Percentiles rank a stretch among this genome's conserved stretches.
These are phyloP conservation scores for Keithomyces neogunnii DNA, from an alignment of 2,329 filamentous ascomycete genomes.

Conservation along the genomic window DNA sequence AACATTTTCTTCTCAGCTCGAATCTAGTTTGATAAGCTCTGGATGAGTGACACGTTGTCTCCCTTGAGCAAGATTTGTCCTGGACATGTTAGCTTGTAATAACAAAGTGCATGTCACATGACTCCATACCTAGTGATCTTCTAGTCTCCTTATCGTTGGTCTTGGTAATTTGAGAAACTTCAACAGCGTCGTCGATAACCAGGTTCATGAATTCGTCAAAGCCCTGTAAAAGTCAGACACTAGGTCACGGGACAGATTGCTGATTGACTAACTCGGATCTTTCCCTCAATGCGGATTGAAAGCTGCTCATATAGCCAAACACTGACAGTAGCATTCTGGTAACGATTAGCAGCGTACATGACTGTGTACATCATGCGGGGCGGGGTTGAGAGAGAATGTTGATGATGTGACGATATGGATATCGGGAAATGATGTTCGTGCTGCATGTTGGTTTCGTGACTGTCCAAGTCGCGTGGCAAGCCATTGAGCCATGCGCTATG, in stretches of 20 bases:
- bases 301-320: slow-evolving; percentile 98
- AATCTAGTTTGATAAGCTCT: slow-evolving; percentile 26
- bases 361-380: slow-evolving; percentile 10
- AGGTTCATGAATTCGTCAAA: slow-evolving; percentile 99
- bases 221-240: slow-evolving; percentile 45
- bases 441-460: too few relatives aligned
- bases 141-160: slow-evolving; percentile 66
- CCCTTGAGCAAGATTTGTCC: slow-evolving; percentile 82
- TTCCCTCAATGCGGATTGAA: slow-evolving; percentile 87
- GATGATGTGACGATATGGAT: too few relatives aligned
- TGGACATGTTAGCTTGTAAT: slow-evolving; percentile 27
- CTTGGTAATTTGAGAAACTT: slow-evolving; percentile 81
- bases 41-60: slow-evolving; percentile 80
- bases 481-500: too few relatives aligned
- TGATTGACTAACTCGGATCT: slow-evolving; percentile 64
- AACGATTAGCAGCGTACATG: neutral
- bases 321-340: slow-evolving; percentile 70
- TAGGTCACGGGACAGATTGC: neutral
- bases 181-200: slow-evolving; percentile 89
- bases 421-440: too few relatives aligned
- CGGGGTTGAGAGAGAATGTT: too few relatives aligned
- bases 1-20: neutral
- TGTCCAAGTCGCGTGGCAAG: too few relatives aligned
- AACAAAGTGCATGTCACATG: neutral
- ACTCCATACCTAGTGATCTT: slow-evolving; percentile 61